Evolutionary conservation across 257 asterid species (phyloP).

Genomic region (Penstemon davidsonii): DNA sequence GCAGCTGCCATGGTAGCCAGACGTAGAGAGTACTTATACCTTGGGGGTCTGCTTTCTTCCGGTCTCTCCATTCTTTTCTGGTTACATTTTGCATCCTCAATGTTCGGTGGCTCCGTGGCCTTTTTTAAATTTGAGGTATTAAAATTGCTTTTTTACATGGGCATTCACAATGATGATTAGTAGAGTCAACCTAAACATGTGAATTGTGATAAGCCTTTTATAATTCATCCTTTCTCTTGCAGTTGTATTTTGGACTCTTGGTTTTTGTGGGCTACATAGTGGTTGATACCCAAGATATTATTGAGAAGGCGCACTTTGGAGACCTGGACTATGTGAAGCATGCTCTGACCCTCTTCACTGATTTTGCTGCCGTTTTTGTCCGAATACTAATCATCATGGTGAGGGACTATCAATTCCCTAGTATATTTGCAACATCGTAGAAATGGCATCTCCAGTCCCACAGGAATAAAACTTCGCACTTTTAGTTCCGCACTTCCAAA

Average conservation of each 20-base stretch:
- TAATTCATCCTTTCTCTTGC: conserved; percentile 18
- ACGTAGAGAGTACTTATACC: conserved; percentile 90
- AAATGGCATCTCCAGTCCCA: background rate
- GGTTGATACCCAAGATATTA: conserved; percentile 87
- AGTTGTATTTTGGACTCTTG: conserved; percentile 92
- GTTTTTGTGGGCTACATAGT: conserved; percentile 93
- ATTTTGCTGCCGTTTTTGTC: conserved; percentile 76
- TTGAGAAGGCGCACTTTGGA: conserved; percentile 88
- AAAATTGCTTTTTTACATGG: background rate
- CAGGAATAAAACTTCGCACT: too few relatives aligned
- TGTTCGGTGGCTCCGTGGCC: conserved; percentile 87
- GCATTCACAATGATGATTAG: background rate
- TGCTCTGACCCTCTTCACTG: conserved; percentile 74
- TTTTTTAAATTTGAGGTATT: conserved; percentile 89
- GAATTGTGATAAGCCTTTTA: too few relatives aligned
- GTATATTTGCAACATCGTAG: too few relatives aligned
- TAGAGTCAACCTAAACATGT: too few relatives aligned
- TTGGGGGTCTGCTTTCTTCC: conserved; percentile 85
- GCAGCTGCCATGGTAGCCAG: conserved; percentile 95
- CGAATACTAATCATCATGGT: conserved; percentile 90
- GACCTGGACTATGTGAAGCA: conserved; percentile 86
- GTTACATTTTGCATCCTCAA: conserved; percentile 83
- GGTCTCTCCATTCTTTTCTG: conserved; percentile 86
- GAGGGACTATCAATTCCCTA: conserved; percentile 2
- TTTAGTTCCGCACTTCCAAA: too few relatives aligned